phyloP scores from a whole-genome alignment of 2,329 filamentous ascomycete species.

The Sporothrix pseudoabietina region DNA sequence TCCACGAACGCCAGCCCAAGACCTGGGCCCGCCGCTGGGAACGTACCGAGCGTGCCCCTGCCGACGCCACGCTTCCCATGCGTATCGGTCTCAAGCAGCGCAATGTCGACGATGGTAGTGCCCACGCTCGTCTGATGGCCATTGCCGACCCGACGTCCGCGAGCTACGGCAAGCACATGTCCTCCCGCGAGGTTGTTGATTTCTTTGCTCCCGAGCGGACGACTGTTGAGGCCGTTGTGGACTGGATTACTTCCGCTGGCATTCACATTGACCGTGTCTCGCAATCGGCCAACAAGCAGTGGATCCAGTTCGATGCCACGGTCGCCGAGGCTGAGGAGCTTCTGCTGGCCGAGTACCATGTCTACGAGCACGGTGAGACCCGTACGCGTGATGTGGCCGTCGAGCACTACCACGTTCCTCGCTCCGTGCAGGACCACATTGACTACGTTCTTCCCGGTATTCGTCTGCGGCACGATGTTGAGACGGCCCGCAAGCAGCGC shows the following conservation, averaged over 20 bases:
- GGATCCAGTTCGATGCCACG: conserved; percentile 39
- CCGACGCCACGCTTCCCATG: conserved; percentile 36
- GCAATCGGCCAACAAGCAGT: conserved; percentile 37
- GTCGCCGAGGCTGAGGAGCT: conserved; percentile 38
- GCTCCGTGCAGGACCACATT: conserved; percentile 50
- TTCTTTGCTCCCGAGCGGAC: conserved; percentile 44
- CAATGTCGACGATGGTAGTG: conserved; percentile 38
- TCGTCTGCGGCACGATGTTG: conserved; percentile 45
- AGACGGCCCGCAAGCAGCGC: conserved; percentile 20
- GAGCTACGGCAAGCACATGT: conserved; percentile 46
- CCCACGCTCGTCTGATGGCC: conserved; percentile 40
- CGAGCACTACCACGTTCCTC: conserved; percentile 49
- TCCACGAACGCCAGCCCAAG: conserved; percentile 42
- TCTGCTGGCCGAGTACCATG: conserved; percentile 37
- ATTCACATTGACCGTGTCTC: conserved; percentile 36
- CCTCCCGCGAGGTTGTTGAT: conserved; percentile 43
- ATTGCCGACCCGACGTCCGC: conserved; percentile 39
- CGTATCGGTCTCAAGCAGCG: conserved; percentile 36
- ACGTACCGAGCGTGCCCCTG: conserved; percentile 37
- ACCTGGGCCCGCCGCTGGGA: conserved; percentile 38
- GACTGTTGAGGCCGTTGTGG: conserved; percentile 41
- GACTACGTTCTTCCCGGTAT: conserved; percentile 61
- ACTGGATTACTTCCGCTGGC: conserved; percentile 42
- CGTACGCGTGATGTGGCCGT: conserved; percentile 36
- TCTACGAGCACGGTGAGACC: conserved; percentile 36